Evolutionary conservation across 257 asterid species (phyloP), one percentile per base, ranked within the genome.

Genomic region (Solanum clarkiae): DNA sequence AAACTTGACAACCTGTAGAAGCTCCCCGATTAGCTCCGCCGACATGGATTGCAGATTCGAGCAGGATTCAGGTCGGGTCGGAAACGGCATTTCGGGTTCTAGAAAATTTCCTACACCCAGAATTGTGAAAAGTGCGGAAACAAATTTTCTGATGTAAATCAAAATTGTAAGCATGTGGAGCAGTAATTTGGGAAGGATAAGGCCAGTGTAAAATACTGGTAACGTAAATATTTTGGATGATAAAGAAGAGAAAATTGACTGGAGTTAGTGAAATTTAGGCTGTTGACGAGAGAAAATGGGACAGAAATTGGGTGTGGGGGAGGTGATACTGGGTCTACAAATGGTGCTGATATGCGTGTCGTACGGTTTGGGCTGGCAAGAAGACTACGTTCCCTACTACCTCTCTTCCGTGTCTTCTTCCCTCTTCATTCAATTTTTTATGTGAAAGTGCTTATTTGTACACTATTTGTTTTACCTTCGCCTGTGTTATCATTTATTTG

Each of bases 1-100:
- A 85, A 89, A 94, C 84, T 88, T 94, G 88, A 92, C 97, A 29
- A 96, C 97, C 56, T 98, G 97, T 4, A 96, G 85, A 0, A 96
- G 86, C 89, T 96, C 99, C 6, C 98, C 91, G 84, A 94, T 94
- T 85, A 94, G 89, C 22, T 86, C 93, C 26, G 95, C 97, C 60
- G 95, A 87, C 8, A 91, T 90, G 2, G 98, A 92, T 53, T 86
- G 47, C 26, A 89, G 82, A 88, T 89, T 93, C 69, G 86, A 56
- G 7, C 53, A 87, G 49, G 88, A 55, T 16, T 88, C 88, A 1
- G 86, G 72, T 24, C 69, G 56, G 81, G 40, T 16, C 22, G 60
- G 86, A 81, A 47, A 85, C 9, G 81, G 36, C 81, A 85, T 86
- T 66, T 87, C 89, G 55, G 91, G 88, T 69, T 88, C 91, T 0